A percentile compares a stretch with the other conserved stretches of the same genome.
Conservation (phyloP, 192 early-diverging fungal species). For the Podochytrium sp. region DNA sequence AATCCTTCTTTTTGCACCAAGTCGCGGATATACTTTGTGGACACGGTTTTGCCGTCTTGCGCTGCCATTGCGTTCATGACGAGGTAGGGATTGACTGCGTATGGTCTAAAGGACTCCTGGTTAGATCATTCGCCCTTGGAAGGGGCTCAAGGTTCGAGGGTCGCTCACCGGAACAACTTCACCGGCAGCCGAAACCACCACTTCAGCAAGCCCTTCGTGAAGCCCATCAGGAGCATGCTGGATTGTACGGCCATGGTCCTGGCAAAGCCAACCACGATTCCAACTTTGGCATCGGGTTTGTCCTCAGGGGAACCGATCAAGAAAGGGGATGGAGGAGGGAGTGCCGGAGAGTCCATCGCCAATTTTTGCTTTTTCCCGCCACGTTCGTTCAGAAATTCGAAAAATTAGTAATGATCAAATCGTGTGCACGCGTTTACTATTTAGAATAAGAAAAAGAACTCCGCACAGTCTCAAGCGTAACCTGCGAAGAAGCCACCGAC, state of each 20-base stretch:
- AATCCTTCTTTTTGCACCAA: constrained; percentile 47
- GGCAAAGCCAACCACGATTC: constrained; percentile 41
- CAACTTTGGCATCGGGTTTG: constrained; percentile 21
- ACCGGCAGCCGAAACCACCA: constrained; percentile 59
- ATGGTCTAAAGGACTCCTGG: constrained; percentile 33
- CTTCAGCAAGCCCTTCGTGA: constrained; percentile 47
- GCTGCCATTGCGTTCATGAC: constrained; percentile 48
- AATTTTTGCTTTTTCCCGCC: too few relatives aligned
- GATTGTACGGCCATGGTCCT: constrained; percentile 40
- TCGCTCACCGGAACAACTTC: constrained; percentile 43
- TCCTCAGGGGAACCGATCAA: too few relatives aligned
- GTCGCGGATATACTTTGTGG: constrained; percentile 30
- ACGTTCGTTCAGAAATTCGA: too few relatives aligned
- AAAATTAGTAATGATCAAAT: too few relatives aligned
- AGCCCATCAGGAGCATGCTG: constrained; percentile 33
- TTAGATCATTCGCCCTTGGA: too few relatives aligned
- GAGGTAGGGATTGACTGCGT: constrained; percentile 55
- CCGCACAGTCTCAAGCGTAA: not conserved
- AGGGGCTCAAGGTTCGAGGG: not conserved
- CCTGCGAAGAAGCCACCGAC: not conserved
- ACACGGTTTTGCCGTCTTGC: constrained; percentile 29
- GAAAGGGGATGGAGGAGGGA: too few relatives aligned
- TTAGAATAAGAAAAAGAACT: too few relatives aligned
- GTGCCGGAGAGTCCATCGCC: too few relatives aligned
- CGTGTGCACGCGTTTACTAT: too few relatives aligned